Evolutionary conservation across 495 filamentous ascomycete species (phyloP).

Genomic region (Talaromyces trachyspermus): DNA sequence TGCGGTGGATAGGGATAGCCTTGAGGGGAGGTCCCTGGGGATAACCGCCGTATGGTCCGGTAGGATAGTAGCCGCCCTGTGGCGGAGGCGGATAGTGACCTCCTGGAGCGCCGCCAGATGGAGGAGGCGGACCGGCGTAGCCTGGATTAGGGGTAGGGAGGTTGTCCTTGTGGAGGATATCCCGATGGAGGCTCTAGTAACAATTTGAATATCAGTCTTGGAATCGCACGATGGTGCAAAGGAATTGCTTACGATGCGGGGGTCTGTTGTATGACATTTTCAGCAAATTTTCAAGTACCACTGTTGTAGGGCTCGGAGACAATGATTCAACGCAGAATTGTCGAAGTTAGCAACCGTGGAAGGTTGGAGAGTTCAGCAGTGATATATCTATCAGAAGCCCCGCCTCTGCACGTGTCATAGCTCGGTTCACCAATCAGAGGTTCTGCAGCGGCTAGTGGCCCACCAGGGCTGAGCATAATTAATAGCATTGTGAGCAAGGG

Average conservation of each 20-base stretch:
- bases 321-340: too few relatives aligned
- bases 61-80: conserved; percentile 25
- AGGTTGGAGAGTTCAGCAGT: too few relatives aligned
- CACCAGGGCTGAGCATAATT: background rate
- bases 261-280: conserved; percentile 9
- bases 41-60: conserved; percentile 28
- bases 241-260: conserved; percentile 1
- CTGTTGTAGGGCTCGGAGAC: background rate
- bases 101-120: background rate
- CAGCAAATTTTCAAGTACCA: too few relatives aligned
- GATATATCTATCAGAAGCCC: too few relatives aligned
- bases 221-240: too few relatives aligned
- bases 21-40: conserved; percentile 10
- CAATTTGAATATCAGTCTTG: background rate
- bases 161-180: background rate
- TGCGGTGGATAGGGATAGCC: conserved; percentile 17
- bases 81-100: conserved; percentile 19
- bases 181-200: background rate
- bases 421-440: too few relatives aligned
- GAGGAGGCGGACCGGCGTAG: background rate
- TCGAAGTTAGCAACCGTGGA: too few relatives aligned
- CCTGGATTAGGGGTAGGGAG: background rate
- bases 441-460: too few relatives aligned
- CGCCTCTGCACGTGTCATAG: too few relatives aligned
- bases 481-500: too few relatives aligned